These are phyloP conservation scores for Podospora comata DNA, from an alignment of 495 filamentous ascomycete genomes.

Conservation along the genomic window DNA sequence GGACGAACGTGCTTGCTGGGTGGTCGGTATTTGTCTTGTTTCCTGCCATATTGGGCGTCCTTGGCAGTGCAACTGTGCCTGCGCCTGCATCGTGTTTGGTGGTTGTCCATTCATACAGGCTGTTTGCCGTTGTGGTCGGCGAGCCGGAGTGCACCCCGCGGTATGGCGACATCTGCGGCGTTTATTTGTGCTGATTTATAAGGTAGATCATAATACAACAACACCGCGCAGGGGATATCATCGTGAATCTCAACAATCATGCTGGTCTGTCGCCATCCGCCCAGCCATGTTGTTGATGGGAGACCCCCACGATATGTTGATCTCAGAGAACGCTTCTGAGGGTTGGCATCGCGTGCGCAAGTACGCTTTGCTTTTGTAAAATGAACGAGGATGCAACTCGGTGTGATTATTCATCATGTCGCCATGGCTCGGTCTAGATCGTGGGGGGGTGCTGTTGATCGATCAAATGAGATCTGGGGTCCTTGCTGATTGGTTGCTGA, in stretches of 20 bases:
- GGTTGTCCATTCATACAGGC: not conserved
- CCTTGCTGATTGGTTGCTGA: not conserved
- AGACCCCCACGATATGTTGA: not conserved
- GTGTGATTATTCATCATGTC: not conserved
- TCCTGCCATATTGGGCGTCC: slow-evolving; percentile 13
- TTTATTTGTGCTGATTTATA: slow-evolving; percentile 8
- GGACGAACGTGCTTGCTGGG: not conserved
- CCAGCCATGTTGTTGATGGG: not conserved
- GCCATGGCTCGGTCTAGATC: not conserved
- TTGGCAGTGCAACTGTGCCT: slow-evolving; percentile 13
- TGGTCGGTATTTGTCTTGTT: not conserved
- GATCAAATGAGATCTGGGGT: not conserved
- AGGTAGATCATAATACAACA: slow-evolving; percentile 2
- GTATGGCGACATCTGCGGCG: slow-evolving; percentile 20
- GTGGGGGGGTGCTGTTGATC: not conserved
- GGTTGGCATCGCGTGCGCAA: not conserved
- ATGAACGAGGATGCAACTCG: not conserved
- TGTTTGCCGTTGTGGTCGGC: not conserved
- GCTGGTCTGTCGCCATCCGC: not conserved
- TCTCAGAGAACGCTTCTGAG: not conserved
- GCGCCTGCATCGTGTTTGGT: slow-evolving; percentile 8
- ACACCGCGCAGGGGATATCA: not conserved
- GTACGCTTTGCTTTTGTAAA: not conserved
- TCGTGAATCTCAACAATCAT: not conserved
- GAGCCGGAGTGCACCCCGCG: not conserved